Percentiles rank a stretch among this genome's conserved stretches.
These are phyloP conservation scores for Fraxinus velutina DNA, from an alignment of 305 asterid species.

Conservation along the genomic window DNA sequence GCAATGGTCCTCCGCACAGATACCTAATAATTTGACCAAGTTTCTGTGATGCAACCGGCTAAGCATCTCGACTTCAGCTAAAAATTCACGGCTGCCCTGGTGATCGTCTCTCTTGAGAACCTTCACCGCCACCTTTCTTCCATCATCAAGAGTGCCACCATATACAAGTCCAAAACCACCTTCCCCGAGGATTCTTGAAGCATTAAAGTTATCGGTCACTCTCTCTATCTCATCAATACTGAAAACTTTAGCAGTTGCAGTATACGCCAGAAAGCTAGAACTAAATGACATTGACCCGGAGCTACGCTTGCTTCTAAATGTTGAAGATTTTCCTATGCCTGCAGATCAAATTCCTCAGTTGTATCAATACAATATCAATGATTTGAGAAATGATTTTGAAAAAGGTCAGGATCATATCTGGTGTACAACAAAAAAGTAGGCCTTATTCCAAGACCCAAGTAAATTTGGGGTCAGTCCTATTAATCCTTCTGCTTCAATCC, in stretches of 20 bases:
- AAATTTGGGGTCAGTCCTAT: neutral
- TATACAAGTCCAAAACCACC: constrained; percentile 96
- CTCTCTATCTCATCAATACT: constrained; percentile 53
- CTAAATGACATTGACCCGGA: constrained; percentile 61
- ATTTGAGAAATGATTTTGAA: neutral
- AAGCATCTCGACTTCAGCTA: constrained; percentile 98
- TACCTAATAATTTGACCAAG: constrained; percentile 77
- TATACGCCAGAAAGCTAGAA: constrained; percentile 62
- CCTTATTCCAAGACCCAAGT: neutral
- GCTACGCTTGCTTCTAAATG: constrained; percentile 53
- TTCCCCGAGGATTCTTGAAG: constrained; percentile 69
- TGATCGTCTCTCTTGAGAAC: constrained; percentile 79
- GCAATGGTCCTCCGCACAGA: constrained; percentile 66
- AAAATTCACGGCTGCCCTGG: constrained; percentile 86
- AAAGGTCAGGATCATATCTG: neutral
- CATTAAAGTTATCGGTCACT: constrained; percentile 57
- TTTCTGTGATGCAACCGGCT: constrained; percentile 83
- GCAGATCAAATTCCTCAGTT: constrained; percentile 24
- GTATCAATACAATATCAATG: neutral
- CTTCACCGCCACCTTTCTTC: constrained; percentile 72
- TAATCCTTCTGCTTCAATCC: neutral
- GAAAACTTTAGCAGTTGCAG: constrained; percentile 71
- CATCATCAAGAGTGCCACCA: constrained; percentile 76
- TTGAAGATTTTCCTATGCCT: constrained; percentile 49
- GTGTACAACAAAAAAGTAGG: neutral